phyloP scores from a whole-genome alignment of 2,329 filamentous ascomycete genomes.

The Xylaria sp. region DNA sequence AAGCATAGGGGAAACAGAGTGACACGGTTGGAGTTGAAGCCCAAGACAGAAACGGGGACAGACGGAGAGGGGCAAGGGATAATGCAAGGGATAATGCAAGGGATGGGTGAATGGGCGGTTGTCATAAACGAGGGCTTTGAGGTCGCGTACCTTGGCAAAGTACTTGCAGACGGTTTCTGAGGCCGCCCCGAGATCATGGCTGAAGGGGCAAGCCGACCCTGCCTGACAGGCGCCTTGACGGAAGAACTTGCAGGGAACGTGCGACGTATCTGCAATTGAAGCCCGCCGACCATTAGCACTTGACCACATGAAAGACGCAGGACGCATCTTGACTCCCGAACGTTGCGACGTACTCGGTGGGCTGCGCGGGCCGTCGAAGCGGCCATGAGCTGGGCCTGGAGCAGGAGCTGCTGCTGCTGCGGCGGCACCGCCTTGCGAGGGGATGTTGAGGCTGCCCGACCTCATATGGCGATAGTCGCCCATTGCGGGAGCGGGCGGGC shows the following conservation, averaged over 20 bases:
- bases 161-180: slow-evolving; percentile 97
- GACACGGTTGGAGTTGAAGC: background rate
- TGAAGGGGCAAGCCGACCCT: slow-evolving; percentile 94
- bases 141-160: slow-evolving; percentile 84
- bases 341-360: slow-evolving; percentile 67
- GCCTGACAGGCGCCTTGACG: slow-evolving; percentile 96
- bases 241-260: slow-evolving; percentile 99
- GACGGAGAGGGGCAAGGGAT: background rate
- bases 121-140: background rate
- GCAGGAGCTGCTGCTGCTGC: slow-evolving; percentile 44
- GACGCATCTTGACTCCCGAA: background rate
- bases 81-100: too few relatives aligned
- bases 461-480: slow-evolving; percentile 68
- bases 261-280: slow-evolving; percentile 78
- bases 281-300: slow-evolving; percentile 25
- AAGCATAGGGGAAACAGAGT: background rate
- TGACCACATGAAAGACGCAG: background rate
- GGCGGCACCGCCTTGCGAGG: slow-evolving; percentile 53
- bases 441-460: slow-evolving; percentile 67
- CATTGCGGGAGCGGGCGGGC: slow-evolving; percentile 47
- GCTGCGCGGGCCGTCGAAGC: slow-evolving; percentile 71
- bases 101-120: background rate
- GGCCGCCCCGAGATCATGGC: slow-evolving; percentile 87
- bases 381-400: slow-evolving; percentile 43
- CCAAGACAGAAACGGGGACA: background rate